Percentiles rank a stretch among this genome's conserved stretches.
phyloP scores from a whole-genome alignment of 2,329 filamentous ascomycete genomes.

The Neoascochyta sp. region DNA sequence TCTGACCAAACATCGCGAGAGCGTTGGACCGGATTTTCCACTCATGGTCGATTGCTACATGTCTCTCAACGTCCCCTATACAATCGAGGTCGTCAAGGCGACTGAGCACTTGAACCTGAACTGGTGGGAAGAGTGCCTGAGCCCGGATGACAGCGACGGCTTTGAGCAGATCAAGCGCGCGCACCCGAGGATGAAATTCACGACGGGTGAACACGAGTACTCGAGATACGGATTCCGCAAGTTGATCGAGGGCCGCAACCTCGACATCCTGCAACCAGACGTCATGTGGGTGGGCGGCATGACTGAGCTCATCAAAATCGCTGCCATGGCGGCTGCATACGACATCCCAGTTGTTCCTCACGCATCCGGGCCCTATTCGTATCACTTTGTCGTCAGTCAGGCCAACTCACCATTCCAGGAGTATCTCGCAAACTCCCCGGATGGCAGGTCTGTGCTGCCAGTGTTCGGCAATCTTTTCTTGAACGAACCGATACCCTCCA shows the following conservation, averaged over 20 bases:
- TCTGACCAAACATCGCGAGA: constrained; percentile 76
- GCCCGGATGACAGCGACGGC: constrained; percentile 87
- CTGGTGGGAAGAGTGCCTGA: constrained; percentile 96
- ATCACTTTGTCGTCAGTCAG: constrained; percentile 93
- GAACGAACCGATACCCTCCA: constrained; percentile 82
- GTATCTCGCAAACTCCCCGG: constrained; percentile 88
- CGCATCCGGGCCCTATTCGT: constrained; percentile 88
- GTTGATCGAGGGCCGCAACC: constrained; percentile 82
- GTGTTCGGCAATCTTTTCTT: constrained; percentile 89
- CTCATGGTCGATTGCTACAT: constrained; percentile 97
- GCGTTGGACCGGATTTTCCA: constrained; percentile 84
- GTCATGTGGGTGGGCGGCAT: constrained; percentile 96
- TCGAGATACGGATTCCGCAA: constrained; percentile 93
- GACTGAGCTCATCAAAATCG: constrained; percentile 86
- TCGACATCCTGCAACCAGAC: constrained; percentile 92
- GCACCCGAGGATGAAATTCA: constrained; percentile 88
- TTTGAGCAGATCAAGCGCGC: constrained; percentile 87
- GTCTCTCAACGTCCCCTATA: constrained; percentile 89
- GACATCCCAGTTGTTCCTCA: constrained; percentile 95
- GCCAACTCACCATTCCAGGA: constrained; percentile 93
- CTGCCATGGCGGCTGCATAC: constrained; percentile 85
- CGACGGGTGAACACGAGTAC: constrained; percentile 93
- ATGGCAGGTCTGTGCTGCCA: constrained; percentile 83
- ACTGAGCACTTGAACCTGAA: constrained; percentile 83
- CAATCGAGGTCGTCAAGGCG: constrained; percentile 82